phyloP scores from a whole-genome alignment of 2,329 filamentous ascomycete species.

The Mycogone perniciosa region DNA sequence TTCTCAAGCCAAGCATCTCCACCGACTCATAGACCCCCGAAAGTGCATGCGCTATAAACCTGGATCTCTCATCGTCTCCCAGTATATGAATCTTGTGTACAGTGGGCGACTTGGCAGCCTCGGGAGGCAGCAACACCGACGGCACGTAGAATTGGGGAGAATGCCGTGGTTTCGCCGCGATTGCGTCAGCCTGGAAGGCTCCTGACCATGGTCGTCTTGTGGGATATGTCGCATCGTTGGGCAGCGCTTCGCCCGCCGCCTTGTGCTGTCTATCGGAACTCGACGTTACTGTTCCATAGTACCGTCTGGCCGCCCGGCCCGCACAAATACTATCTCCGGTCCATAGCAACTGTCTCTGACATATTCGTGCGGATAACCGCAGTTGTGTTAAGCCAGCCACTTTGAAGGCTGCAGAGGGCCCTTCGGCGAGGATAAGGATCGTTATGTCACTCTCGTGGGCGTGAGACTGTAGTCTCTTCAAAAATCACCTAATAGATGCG shows the following conservation, averaged over 20 bases:
- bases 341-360: constrained; percentile 32
- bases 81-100: constrained; percentile 37
- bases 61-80: constrained; percentile 34
- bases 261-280: constrained; percentile 18
- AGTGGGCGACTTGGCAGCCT: constrained; percentile 25
- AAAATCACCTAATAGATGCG: neutral
- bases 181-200: constrained; percentile 15
- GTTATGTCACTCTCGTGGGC: neutral
- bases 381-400: constrained; percentile 33
- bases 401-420: constrained; percentile 20
- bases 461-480: neutral
- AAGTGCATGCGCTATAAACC: constrained; percentile 36
- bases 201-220: constrained; percentile 19
- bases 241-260: constrained; percentile 18
- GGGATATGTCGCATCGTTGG: constrained; percentile 14
- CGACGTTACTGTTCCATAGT: constrained; percentile 25
- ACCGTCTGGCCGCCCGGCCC: constrained; percentile 33
- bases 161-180: constrained; percentile 1
- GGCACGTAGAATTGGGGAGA: constrained; percentile 27
- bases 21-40: constrained; percentile 37
- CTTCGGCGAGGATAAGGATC: neutral
- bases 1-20: constrained; percentile 27
- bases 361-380: constrained; percentile 40
- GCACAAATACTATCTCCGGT: constrained; percentile 31
- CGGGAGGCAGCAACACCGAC: constrained; percentile 29